These are phyloP conservation scores for Mycena albidolilacea DNA, from an alignment of 768 basidiomycete genomes.

Conservation along the genomic window DNA sequence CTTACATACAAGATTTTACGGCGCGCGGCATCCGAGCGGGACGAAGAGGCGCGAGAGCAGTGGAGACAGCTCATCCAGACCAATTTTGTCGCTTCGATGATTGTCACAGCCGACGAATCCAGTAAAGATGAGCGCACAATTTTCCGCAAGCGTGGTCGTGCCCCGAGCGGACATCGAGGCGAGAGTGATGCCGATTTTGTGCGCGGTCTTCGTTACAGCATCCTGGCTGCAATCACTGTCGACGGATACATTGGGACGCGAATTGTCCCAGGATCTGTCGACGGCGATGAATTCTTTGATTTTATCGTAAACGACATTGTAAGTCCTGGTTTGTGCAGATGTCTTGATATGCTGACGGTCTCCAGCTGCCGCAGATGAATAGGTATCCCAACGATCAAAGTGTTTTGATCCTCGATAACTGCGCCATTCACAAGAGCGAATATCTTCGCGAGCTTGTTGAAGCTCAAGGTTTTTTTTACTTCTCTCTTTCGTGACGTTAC, in stretches of 20 bases:
- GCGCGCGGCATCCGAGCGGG: slow-evolving; percentile 12
- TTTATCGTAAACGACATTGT: no score
- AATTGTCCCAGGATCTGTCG: no score
- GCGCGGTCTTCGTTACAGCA: slow-evolving; percentile 42
- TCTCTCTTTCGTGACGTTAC: no score
- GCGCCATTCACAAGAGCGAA: slow-evolving; percentile 46
- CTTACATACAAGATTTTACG: slow-evolving; percentile 43
- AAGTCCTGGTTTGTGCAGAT: slow-evolving; percentile 10
- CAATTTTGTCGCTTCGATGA: slow-evolving; percentile 35
- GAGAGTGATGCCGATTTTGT: slow-evolving; percentile 39
- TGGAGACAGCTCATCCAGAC: no score
- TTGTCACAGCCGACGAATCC: slow-evolving; percentile 48
- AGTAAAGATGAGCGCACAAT: slow-evolving; percentile 50
- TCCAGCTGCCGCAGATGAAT: slow-evolving; percentile 45
- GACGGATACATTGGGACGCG: no score
- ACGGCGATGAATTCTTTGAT: no score
- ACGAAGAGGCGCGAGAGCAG: neutral
- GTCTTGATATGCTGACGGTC: no score
- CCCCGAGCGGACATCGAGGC: slow-evolving; percentile 39
- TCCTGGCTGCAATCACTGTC: slow-evolving; percentile 46
- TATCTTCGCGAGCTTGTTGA: slow-evolving; percentile 44
- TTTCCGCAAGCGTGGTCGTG: slow-evolving; percentile 43
- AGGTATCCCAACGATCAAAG: slow-evolving; percentile 44
- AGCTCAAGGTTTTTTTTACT: neutral
- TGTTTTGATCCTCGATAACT: slow-evolving; percentile 51